Conservation (phyloP, 2,329 filamentous ascomycete genomes). For the Phaeophleospora eucalypticola region DNA sequence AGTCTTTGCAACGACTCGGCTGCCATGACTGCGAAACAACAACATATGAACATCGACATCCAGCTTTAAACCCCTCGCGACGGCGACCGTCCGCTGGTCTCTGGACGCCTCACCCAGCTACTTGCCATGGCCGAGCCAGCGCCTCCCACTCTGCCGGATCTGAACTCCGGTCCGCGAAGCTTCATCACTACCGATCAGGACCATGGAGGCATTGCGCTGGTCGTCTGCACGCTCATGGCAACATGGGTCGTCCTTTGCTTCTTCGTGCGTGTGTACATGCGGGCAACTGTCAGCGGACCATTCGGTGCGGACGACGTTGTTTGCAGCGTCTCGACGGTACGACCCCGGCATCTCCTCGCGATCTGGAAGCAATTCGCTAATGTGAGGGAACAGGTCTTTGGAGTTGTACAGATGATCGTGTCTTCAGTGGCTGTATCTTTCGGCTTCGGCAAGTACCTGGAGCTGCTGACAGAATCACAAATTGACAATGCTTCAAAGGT, state of each 20-base stretch:
- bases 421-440: conserved; percentile 19
- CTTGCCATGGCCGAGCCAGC: no score
- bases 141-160: conserved; percentile 15
- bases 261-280: conserved; percentile 23
- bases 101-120: no score
- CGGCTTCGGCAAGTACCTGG: conserved; percentile 22
- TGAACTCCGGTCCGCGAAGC: conserved; percentile 19
- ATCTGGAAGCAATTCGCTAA: background rate
- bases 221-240: conserved; percentile 23
- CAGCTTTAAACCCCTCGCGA: background rate
- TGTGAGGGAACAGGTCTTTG: conserved; percentile 15
- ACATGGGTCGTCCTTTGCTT: conserved; percentile 25
- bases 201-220: conserved; percentile 24
- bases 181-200: conserved; percentile 24
- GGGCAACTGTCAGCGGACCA: conserved; percentile 21
- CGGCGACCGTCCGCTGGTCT: no score
- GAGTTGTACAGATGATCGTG: conserved; percentile 20
- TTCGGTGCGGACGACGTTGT: conserved; percentile 23
- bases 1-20: background rate
- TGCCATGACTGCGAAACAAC: background rate
- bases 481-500: conserved; percentile 19
- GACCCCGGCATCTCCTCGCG: background rate
- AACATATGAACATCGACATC: background rate
- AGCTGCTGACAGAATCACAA: conserved; percentile 13
- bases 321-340: conserved; percentile 22